phyloP scores from a whole-genome alignment of 192 early-diverging fungal species.

The Linnemannia schmuckeri region DNA sequence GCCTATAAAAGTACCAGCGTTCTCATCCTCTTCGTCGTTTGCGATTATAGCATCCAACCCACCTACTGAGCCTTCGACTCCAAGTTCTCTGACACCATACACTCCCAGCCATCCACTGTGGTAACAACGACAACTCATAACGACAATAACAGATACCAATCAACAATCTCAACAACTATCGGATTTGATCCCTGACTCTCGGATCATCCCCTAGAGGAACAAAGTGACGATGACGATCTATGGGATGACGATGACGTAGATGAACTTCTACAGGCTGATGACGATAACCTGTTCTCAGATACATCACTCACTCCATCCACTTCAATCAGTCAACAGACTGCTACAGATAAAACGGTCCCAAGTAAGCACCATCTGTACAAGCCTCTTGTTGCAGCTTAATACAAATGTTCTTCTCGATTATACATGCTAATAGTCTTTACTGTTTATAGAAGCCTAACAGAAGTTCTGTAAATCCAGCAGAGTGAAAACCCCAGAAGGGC shows the following conservation, averaged over 20 bases:
- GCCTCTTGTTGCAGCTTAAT: neutral
- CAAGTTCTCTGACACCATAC: too few species aligned
- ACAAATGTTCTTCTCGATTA: neutral
- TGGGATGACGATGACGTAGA: neutral
- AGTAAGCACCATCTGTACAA: conserved; percentile 5
- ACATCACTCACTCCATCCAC: conserved; percentile 7
- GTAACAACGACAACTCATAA: too few species aligned
- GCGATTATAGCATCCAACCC: neutral
- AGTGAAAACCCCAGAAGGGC: neutral
- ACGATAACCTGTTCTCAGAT: neutral
- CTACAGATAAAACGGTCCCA: neutral
- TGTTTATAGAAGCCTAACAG: neutral
- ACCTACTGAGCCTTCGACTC: neutral
- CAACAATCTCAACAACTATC: conserved; percentile 2
- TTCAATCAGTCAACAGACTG: neutral
- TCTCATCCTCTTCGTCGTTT: too few species aligned
- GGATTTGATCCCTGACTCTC: neutral
- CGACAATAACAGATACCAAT: neutral
- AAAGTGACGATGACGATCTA: neutral
- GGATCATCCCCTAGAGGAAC: neutral
- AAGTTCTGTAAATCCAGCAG: neutral
- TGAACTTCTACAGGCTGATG: neutral
- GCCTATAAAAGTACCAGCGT: too few species aligned
- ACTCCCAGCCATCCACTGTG: too few species aligned
- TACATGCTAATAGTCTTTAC: neutral